Base-by-base conservation (phyloP, 139 green algal genomes). In the Penium margaritaceum region DNA sequence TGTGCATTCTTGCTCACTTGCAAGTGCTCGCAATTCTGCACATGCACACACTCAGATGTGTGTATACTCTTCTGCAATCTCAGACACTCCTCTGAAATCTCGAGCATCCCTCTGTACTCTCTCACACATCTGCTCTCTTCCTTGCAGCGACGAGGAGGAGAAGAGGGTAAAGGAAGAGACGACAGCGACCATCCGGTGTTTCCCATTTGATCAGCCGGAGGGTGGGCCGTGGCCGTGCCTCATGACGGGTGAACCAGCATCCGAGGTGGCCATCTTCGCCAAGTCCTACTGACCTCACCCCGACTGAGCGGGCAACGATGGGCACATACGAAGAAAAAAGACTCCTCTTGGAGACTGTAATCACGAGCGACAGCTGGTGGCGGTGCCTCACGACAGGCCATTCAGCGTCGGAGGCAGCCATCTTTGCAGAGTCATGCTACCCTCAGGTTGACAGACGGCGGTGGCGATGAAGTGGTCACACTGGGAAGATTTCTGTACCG, bases 231-330 rank as follows among this genome's bases (percentile, higher is more conserved):
- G 73, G 87, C 72, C 55, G 3, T 99, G 95, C 83, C 85, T 98
- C 41, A 84, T 95, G 67, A 96, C 87, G 1, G 88, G 88, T 6
- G 3, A 78, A 46, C 68, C 78, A 0, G 91, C 91, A 9, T 53
- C 79, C 1, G 89, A 96, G 79, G 91, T 96, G 9, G 91, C 91
- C 38, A 88, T 99, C 34, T 99, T 99, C 81, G 89, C 93, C 1
- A 97, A 96, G 79, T 87, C 87, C 1, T 98, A 99, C 63, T 99
- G 79, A 88, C n/a, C n/a, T n/a, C n/a, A n/a, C n/a, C n/a, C n/a
- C n/a, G n/a, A n/a, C n/a, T n/a, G n/a, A n/a, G n/a, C n/a, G n/a
- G n/a, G n/a, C n/a, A n/a, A n/a, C n/a, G n/a, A n/a, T n/a, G n/a
- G n/a, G n/a, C n/a, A n/a, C n/a, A n/a, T n/a, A n/a, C n/a, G n/a